A percentile compares a stretch with the other conserved stretches of the same genome.
phyloP scores from a whole-genome alignment of 78 protist genomes.

The Parvularia atlantis region DNA sequence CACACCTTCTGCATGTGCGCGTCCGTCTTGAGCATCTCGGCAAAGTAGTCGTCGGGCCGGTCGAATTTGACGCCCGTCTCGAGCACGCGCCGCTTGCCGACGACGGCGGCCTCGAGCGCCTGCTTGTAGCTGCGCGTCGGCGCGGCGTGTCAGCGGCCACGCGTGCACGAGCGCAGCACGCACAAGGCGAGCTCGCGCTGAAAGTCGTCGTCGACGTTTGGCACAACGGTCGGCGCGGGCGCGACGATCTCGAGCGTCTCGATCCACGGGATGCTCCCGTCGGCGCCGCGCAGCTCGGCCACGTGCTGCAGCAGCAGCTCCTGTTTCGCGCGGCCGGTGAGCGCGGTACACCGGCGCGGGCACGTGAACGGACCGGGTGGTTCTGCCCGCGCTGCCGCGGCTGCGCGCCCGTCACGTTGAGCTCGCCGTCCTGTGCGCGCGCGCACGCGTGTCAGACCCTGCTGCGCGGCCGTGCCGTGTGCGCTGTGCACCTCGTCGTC shows the following conservation, averaged over 20 bases:
- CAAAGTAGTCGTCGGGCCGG: constrained; percentile 77
- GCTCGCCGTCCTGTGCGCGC: no score
- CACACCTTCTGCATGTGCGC: constrained; percentile 64
- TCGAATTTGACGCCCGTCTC: constrained; percentile 7
- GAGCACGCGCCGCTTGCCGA: constrained; percentile 5
- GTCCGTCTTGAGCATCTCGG: constrained; percentile 87
- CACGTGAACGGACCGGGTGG: no score
- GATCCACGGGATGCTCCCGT: neutral
- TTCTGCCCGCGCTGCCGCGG: no score
- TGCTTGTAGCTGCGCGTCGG: constrained; percentile 12
- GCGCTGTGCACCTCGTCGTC: no score
- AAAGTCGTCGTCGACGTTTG: neutral
- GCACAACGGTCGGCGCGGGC: neutral
- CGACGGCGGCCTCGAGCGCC: constrained; percentile 24
- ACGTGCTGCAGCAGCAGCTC: neutral
- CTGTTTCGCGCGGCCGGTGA: no score
- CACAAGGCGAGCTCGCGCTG: neutral
- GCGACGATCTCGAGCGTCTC: neutral
- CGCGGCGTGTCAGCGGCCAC: neutral
- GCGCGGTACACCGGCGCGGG: no score
- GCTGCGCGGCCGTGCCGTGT: no score
- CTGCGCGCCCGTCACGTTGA: no score
- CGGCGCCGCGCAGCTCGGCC: neutral
- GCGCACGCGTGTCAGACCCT: no score
- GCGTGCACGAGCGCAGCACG: neutral